These are phyloP conservation scores for Rhizopus delemar DNA, from an alignment of 371 early-diverging fungal genomes.

Conservation along the genomic window DNA sequence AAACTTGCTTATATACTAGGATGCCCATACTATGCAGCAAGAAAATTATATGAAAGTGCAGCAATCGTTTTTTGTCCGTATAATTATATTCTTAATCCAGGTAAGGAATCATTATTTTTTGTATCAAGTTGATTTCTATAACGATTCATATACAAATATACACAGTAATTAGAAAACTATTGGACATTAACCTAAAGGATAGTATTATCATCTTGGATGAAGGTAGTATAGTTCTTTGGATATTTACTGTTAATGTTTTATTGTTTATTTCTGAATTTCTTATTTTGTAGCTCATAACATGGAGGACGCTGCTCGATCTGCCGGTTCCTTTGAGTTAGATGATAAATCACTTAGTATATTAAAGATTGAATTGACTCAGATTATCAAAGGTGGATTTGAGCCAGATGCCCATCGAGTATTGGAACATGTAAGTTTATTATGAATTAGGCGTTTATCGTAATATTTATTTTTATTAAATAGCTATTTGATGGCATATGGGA, in stretches of 20 bases:
- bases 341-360: constrained; percentile 43
- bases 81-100: constrained; percentile 86
- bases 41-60: constrained; percentile 59
- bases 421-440: constrained; percentile 8
- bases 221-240: constrained; percentile 46
- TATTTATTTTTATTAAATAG: not conserved
- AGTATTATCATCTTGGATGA: constrained; percentile 90
- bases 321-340: constrained; percentile 55
- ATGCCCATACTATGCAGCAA: constrained; percentile 86
- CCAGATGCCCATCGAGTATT: constrained; percentile 26
- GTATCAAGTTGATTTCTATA: not conserved
- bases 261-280: not conserved
- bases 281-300: constrained; percentile 51
- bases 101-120: constrained; percentile 21
- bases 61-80: constrained; percentile 92
- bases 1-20: constrained; percentile 19
- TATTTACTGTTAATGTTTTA: not conserved
- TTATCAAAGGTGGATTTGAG: constrained; percentile 26
- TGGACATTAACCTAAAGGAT: constrained; percentile 61
- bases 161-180: constrained; percentile 55
- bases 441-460: too few species aligned
- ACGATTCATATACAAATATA: not conserved
- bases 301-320: constrained; percentile 57
- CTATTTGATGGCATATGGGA: constrained; percentile 22
- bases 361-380: constrained; percentile 36